Evolutionary conservation across 1,139 yeast genomes (phyloP).

Genomic region (Saccharomycopsis crataegensis): DNA sequence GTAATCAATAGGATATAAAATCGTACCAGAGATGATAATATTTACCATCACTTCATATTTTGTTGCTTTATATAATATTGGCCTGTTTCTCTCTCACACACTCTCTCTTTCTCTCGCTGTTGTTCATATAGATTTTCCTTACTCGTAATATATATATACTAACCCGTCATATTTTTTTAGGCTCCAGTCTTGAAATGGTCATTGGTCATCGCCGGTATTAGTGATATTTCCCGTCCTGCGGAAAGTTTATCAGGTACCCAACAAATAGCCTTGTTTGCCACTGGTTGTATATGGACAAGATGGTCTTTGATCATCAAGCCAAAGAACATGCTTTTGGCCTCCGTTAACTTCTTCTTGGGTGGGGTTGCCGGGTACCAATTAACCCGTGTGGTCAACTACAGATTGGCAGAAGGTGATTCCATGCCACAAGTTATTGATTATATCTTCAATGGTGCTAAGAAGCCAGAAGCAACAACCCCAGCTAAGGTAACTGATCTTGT

Average conservation of each 20-base stretch:
- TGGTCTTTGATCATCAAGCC: conserved; percentile 96
- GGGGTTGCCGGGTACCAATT: conserved; percentile 85
- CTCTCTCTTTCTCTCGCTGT: no score
- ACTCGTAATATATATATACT: no score
- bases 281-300: conserved; percentile 96
- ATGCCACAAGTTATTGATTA: conserved; percentile 49
- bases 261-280: conserved; percentile 80
- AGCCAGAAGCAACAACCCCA: neutral
- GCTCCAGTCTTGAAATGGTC: conserved; percentile 70
- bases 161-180: conserved; percentile 22
- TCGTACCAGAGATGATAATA: no score
- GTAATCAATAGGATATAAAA: no score
- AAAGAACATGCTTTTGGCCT: conserved; percentile 77
- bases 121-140: no score
- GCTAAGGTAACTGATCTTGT: conserved; percentile 17
- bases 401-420: conserved; percentile 44
- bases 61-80: no score
- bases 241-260: conserved; percentile 90
- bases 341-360: conserved; percentile 91
- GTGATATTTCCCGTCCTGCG: conserved; percentile 82
- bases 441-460: conserved; percentile 40
- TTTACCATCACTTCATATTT: no score
- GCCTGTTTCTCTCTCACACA: no score
- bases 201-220: conserved; percentile 82
- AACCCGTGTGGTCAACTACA: conserved; percentile 59